Base-by-base conservation (phyloP, 108 stramenopile genomes). In the Cyclostephanos invisitatus region DNA sequence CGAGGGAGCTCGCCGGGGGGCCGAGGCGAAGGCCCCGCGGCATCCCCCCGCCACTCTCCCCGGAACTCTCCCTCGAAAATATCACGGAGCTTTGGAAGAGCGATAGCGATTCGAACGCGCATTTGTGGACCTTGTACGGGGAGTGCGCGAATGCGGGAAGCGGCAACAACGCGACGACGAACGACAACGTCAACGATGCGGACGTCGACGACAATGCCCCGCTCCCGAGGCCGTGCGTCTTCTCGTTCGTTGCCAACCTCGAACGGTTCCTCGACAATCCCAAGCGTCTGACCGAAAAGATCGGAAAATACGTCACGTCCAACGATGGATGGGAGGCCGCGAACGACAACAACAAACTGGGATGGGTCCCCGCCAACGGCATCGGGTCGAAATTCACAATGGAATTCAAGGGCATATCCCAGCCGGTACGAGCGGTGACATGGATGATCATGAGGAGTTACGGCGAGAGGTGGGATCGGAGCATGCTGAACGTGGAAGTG, bases 391-490 rank as follows among this genome's bases (percentile, higher is more conserved):
- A 67, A 50, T 78, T 82, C 36, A 70, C 62, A 32, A 67, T 82
- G 81, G 72, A 74, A 62, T 74, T 64, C 62, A 74, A 72, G 24
- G 53, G 46, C 21, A 54, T 85, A 50, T 32, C 70, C n/a, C 84
- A 80, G 71, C 66, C 85, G 0, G 83, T 94, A 24, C 80, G 74
- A 0, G 72, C 83, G 17, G 50, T 89, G 42, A 89, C 85, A 2
- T 57, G 87, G 50, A 88, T 94, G 72, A 86, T 77, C 36, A 91
- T 94, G 90, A 89, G 81, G 50, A 90, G 89, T 32, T 94, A 91
- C 53, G 92, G 92, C 21, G 77, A 67, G 8, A 88, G 86, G 64
- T 94, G 92, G 92, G 75, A 82, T 18, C 78, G 84, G 8, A 89
- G 78, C 63, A 68, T 51, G 37, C 48, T 80, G 51, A 60, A 56